phyloP scores from a whole-genome alignment of 352 stramenopile species.

The Blastocystis sp. region DNA sequence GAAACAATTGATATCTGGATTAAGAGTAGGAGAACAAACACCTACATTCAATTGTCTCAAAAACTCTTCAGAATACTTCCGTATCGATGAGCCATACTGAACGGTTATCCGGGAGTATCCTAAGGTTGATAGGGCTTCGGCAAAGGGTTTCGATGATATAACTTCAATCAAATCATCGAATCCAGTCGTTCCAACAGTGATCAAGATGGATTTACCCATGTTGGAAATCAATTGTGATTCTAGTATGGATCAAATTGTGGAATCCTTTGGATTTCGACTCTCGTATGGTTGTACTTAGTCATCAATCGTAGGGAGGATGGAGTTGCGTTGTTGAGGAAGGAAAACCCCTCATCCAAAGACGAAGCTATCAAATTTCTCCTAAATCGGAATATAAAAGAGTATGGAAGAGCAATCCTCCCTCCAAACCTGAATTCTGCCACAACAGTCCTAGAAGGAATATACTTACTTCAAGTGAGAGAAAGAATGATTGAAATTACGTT shows the following conservation, averaged over 20 bases:
- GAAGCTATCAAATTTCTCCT: constrained; percentile 1
- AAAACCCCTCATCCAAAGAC: neutral
- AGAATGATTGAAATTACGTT: neutral
- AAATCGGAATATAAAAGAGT: constrained; percentile 18
- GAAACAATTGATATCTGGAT: constrained; percentile 7
- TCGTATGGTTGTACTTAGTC: no score
- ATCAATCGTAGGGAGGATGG: neutral
- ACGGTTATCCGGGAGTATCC: neutral
- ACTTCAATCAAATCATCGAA: constrained; percentile 37
- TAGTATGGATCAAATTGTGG: no score
- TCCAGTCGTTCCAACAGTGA: constrained; percentile 52
- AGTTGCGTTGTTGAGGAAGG: neutral
- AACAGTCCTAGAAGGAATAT: neutral
- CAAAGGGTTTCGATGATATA: constrained; percentile 2
- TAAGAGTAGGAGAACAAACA: neutral
- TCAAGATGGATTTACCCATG: neutral
- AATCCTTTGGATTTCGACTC: no score
- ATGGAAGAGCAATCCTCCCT: neutral
- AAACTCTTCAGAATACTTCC: neutral
- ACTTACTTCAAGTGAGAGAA: neutral
- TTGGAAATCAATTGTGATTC: neutral
- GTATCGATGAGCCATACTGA: constrained; percentile 26
- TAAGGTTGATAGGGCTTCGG: neutral
- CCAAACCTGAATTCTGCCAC: neutral
- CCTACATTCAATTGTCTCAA: constrained; percentile 1